Evolutionary conservation across 2,329 filamentous ascomycete genomes (phyloP).

Genomic region (Hymenoscyphus linearis): DNA sequence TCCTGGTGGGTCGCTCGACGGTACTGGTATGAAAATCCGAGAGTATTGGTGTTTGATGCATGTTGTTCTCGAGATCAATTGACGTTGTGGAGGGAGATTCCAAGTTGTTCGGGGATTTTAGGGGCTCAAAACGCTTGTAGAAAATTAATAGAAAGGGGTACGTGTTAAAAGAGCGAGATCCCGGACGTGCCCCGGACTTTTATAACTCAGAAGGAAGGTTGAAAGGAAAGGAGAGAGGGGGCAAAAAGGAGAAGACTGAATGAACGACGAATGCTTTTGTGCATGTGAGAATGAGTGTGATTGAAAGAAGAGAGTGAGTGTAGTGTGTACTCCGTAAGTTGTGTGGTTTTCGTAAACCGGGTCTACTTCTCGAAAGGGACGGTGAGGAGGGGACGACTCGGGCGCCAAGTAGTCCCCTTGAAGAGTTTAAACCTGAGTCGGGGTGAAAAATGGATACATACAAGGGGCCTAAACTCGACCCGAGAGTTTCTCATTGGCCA

Average conservation of each 20-base stretch:
- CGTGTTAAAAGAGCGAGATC: conserved; percentile 1
- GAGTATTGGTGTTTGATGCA: conserved; percentile 1
- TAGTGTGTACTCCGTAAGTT: neutral
- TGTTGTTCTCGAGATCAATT: neutral
- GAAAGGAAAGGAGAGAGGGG: neutral
- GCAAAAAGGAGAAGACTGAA: neutral
- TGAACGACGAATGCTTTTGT: neutral
- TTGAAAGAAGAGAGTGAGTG: neutral
- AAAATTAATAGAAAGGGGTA: neutral
- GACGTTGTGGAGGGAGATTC: neutral
- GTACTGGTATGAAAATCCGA: conserved; percentile 6
- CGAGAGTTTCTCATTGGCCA: neutral
- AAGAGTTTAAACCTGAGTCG: neutral
- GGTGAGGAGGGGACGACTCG: neutral
- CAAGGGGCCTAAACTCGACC: neutral
- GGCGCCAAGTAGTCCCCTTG: neutral
- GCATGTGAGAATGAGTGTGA: neutral
- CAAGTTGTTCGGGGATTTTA: neutral
- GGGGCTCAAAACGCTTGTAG: neutral
- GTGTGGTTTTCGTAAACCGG: neutral
- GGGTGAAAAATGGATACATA: neutral
- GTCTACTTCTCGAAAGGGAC: neutral
- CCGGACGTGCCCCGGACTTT: neutral
- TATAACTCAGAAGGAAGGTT: neutral
- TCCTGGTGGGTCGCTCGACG: neutral